A percentile compares a stretch with the other conserved stretches of the same genome.
These are phyloP conservation scores for Xanthoconium separans DNA, from an alignment of 1,284 basidiomycete species.

Conservation along the genomic window DNA sequence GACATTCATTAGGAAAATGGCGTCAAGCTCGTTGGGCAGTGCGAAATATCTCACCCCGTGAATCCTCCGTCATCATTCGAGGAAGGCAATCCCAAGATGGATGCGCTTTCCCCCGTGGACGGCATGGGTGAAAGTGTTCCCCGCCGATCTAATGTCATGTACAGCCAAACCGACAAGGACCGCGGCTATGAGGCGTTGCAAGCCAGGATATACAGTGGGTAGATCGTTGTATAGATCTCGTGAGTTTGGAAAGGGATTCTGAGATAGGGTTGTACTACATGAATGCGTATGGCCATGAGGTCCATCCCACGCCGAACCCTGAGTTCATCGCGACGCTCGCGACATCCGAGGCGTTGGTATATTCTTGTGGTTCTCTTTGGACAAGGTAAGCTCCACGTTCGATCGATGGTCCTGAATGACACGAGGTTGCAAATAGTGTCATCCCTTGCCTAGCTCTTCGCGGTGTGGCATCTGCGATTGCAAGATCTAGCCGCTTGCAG, in stretches of 20 bases:
- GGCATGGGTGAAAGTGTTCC: constrained; percentile 50
- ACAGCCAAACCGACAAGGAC: constrained; percentile 54
- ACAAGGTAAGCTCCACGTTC: constrained; percentile 60
- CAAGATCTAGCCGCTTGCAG: constrained; percentile 66
- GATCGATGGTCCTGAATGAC: constrained; percentile 3
- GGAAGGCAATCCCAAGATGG: constrained; percentile 29
- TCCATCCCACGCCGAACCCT: constrained; percentile 85
- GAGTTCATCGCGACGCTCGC: constrained; percentile 72
- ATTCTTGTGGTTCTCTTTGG: constrained; percentile 93
- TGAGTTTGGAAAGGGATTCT: constrained; percentile 6
- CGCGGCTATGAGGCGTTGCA: constrained; percentile 58
- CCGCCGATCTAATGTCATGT: constrained; percentile 62
- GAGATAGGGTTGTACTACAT: constrained; percentile 83
- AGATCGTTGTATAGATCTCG: constrained; percentile 15
- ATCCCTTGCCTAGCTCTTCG: constrained; percentile 88
- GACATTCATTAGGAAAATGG: constrained; percentile 64
- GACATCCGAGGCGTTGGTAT: constrained; percentile 74
- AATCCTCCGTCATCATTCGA: constrained; percentile 32
- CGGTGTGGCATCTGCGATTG: constrained; percentile 80
- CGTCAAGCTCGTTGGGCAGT: constrained; percentile 85
- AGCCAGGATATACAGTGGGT: constrained; percentile 67
- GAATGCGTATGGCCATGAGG: constrained; percentile 89
- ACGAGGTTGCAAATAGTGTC: constrained; percentile 50
- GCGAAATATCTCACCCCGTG: constrained; percentile 94
- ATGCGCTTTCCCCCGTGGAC: constrained; percentile 45